A percentile compares a stretch with the other conserved stretches of the same genome.
phyloP scores from a whole-genome alignment of 495 filamentous ascomycete genomes.

The Aspergillus affinis region DNA sequence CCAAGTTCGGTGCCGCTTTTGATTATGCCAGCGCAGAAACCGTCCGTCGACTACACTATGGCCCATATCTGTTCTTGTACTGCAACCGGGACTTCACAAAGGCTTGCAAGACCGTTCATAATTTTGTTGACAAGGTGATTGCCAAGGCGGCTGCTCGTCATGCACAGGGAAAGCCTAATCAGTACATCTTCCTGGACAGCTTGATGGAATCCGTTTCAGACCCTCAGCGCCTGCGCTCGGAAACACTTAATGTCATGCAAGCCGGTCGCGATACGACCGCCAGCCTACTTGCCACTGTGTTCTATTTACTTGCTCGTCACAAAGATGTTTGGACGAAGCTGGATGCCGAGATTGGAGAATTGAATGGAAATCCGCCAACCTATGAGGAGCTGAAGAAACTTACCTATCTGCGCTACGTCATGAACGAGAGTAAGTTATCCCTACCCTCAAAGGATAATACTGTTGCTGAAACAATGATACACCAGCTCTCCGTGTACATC shows the following conservation, averaged over 20 bases:
- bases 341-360: constrained; percentile 60
- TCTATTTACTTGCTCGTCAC: constrained; percentile 61
- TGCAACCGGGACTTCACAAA: no score
- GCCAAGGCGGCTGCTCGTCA: no score
- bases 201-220: constrained; percentile 17
- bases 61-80: no score
- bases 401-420: neutral
- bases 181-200: constrained; percentile 26
- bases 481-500: constrained; percentile 72
- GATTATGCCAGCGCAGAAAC: no score
- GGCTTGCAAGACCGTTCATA: no score
- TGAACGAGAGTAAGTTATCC: constrained; percentile 5
- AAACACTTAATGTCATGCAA: constrained; percentile 42
- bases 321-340: constrained; percentile 58
- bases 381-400: neutral
- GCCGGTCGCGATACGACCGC: constrained; percentile 50
- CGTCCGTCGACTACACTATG: no score
- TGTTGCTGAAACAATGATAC: constrained; percentile 67
- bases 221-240: constrained; percentile 41
- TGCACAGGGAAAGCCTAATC: neutral
- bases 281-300: constrained; percentile 12
- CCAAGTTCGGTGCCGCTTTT: no score
- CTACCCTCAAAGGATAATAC: constrained; percentile 22
- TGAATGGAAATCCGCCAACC: neutral
- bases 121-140: no score